Conservation (phyloP, 306 rosid species). For the Mimosa bimucronata region DNA sequence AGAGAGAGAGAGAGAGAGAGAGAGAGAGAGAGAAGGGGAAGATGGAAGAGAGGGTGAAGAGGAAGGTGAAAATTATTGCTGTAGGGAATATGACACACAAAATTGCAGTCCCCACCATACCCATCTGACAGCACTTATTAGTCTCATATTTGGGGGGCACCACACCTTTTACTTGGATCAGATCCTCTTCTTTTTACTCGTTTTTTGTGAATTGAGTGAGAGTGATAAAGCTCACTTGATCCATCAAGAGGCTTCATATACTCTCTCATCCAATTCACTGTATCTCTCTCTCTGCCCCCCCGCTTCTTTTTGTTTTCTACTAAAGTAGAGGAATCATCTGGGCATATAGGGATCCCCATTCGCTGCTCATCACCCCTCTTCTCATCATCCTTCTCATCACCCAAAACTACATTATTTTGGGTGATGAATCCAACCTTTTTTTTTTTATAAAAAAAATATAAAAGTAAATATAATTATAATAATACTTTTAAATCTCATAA, state of each 20-base stretch:
- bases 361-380: no score
- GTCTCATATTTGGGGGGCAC: slow-evolving; percentile 12
- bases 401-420: no score
- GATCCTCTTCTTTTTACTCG: not conserved
- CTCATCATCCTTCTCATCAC: no score
- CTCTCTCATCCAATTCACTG: not conserved
- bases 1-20: not conserved
- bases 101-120: slow-evolving; percentile 43
- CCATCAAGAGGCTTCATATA: not conserved
- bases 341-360: no score
- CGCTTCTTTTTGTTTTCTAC: slow-evolving; percentile 46
- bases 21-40: slow-evolving; percentile 2
- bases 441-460: no score
- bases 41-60: slow-evolving; percentile 10
- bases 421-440: no score
- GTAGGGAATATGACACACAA: slow-evolving; percentile 55
- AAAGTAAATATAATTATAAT: no score
- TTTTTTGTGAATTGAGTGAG: not conserved
- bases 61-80: slow-evolving; percentile 20
- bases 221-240: not conserved
- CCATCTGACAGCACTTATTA: slow-evolving; percentile 41
- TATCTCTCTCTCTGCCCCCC: not conserved
- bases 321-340: slow-evolving; percentile 35
- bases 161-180: slow-evolving; percentile 33
- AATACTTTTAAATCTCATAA: no score